Conservation (phyloP, 2,329 filamentous ascomycete species). For the Helotiales sp. region DNA sequence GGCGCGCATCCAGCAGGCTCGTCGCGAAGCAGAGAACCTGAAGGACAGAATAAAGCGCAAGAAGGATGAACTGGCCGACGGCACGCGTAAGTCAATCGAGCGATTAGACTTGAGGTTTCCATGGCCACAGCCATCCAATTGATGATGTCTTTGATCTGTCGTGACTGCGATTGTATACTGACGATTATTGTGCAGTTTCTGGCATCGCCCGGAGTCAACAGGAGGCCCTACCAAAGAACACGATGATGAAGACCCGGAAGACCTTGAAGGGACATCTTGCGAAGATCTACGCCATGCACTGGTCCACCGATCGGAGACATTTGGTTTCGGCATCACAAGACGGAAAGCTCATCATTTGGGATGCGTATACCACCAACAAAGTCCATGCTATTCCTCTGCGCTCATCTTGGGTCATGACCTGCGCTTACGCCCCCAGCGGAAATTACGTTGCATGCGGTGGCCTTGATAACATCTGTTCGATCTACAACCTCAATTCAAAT, state of each 20-base stretch:
- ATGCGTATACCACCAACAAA: constrained; percentile 99
- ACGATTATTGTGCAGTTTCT: constrained; percentile 66
- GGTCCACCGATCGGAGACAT: constrained; percentile 97
- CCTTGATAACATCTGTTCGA: constrained; percentile 99
- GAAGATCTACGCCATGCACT: constrained; percentile 99
- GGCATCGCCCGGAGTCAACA: constrained; percentile 91
- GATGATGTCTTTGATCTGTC: constrained; percentile 3
- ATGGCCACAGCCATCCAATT: constrained; percentile 20
- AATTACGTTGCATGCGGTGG: constrained; percentile 99
- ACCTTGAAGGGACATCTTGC: constrained; percentile 97
- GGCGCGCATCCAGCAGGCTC: constrained; percentile 87
- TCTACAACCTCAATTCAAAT: constrained; percentile 95
- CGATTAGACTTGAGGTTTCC: not conserved
- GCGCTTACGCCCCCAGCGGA: constrained; percentile 95
- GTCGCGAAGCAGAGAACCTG: constrained; percentile 95
- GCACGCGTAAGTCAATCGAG: constrained; percentile 75
- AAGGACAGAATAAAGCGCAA: constrained; percentile 99
- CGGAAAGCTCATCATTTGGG: constrained; percentile 99
- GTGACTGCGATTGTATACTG: constrained; percentile 23
- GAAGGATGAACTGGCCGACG: constrained; percentile 99
- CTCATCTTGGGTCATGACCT: constrained; percentile 99
- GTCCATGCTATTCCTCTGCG: constrained; percentile 97
- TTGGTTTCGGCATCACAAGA: constrained; percentile 98
- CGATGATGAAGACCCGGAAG: constrained; percentile 95
- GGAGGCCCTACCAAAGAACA: constrained; percentile 87